Base-by-base conservation (phyloP, 1,139 yeast species). In the Blastobotrys ciferrii region DNA sequence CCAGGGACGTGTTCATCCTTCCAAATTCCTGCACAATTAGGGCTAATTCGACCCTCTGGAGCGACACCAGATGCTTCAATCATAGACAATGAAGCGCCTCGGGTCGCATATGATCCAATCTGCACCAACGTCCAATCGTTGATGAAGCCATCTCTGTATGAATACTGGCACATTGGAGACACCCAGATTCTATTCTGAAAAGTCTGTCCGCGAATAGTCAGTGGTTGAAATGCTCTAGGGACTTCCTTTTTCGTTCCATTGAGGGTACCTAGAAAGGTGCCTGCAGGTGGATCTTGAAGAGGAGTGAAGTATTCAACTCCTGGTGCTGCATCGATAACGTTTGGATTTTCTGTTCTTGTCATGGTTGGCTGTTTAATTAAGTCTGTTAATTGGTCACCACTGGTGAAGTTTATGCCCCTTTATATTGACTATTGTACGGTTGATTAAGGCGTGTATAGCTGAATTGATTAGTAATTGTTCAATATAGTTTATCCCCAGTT, bases 161-260 rank as follows among this genome's bases (percentile, higher is more conserved):
- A 71, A 61, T 80, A 79, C 50, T 70, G 76, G 59, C 82, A 76
- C 84, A 81, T 78, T 39, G 86, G 85, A 1, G 84, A 72, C 13
- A 80, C 81, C 56, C 59, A 63, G 18, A 80, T 61, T 56, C 83
- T 67, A 56, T 79, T 80, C n/a, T 72, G 74, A 25, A 80, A 57
- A 0, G 65, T 62, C 45, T 75, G 44, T 30, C 63, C 62, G 32
- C 70, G 64, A 50, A 76, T 70, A 32, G 55, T 65, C 41, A 76
- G 50, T 1, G 79, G 78, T 17, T 63, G 58, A 59, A 75, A 76
- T 15, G 74, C 55, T 35, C 55, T 58, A 3, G 78, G 77, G 23
- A 43, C 46, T 23, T 23, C 28, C 5, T 5, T 6, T 13, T 37
- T 36, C 14, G 25, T 19, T 23, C 4, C 13, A 7, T 19, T 36